These are phyloP conservation scores for Zygoascus flipseniorum DNA, from an alignment of 805 yeast species.

Conservation along the genomic window DNA sequence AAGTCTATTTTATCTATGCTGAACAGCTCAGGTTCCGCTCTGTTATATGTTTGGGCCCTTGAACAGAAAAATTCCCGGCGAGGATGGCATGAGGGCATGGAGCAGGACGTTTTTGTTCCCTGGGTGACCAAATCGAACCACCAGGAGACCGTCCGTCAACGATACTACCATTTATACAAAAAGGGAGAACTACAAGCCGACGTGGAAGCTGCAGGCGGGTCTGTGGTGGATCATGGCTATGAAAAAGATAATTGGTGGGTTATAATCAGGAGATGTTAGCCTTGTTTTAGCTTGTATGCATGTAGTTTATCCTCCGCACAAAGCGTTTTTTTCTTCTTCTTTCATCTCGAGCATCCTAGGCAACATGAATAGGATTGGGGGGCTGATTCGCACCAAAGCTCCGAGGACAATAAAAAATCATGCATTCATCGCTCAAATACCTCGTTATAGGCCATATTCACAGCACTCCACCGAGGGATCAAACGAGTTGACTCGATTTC, in stretches of 20 bases:
- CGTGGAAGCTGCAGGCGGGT: conserved; percentile 62
- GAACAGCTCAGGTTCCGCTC: conserved; percentile 51
- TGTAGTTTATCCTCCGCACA: not conserved
- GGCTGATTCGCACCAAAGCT: not conserved
- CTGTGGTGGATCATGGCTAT: conserved; percentile 64
- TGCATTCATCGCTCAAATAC: not conserved
- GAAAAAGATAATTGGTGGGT: conserved; percentile 96
- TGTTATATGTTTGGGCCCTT: conserved; percentile 93
- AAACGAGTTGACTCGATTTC: conserved; percentile 23
- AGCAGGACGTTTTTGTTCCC: conserved; percentile 90
- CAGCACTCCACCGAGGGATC: not conserved
- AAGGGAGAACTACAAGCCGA: conserved; percentile 77
- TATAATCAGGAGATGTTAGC: conserved; percentile 25
- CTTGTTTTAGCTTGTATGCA: not conserved
- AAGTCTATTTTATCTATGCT: conserved; percentile 55
- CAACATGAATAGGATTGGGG: not conserved
- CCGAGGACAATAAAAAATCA: not conserved
- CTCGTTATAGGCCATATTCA: not conserved
- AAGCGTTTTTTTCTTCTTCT: not conserved
- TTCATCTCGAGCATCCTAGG: not conserved
- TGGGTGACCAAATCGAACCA: conserved; percentile 56
- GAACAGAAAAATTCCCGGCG: conserved; percentile 84
- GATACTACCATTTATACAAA: conserved; percentile 82
- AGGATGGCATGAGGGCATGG: conserved; percentile 87
- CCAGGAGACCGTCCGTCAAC: conserved; percentile 45